These are phyloP conservation scores for Yarrowia sp. DNA, from an alignment of 805 yeast species.

Conservation along the genomic window DNA sequence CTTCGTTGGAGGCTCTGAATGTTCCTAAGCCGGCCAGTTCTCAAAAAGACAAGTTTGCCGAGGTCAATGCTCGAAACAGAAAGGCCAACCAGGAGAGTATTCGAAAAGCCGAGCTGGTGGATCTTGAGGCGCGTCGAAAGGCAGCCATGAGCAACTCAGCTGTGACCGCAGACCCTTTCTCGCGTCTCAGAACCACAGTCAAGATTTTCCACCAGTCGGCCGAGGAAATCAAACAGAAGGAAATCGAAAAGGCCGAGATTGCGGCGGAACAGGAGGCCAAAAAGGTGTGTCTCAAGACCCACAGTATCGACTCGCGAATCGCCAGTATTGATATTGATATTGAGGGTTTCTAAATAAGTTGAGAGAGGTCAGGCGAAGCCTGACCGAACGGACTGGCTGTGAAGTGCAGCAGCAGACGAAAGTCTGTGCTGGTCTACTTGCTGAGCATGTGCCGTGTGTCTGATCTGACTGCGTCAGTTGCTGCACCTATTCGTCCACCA, in stretches of 20 bases:
- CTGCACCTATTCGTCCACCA: too few relatives aligned
- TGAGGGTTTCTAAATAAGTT: not conserved
- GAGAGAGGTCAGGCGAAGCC: not conserved
- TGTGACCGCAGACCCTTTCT: conserved; percentile 70
- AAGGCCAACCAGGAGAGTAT: conserved; percentile 72
- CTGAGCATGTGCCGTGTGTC: too few relatives aligned
- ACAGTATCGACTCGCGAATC: not conserved
- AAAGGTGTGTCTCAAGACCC: conserved; percentile 12
- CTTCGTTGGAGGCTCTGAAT: conserved; percentile 33
- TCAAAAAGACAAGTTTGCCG: conserved; percentile 52
- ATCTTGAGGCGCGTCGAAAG: conserved; percentile 54
- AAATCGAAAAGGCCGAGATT: conserved; percentile 27
- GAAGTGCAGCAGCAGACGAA: not conserved
- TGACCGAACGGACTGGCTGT: not conserved
- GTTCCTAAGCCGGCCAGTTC: conserved; percentile 7
- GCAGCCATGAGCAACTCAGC: conserved; percentile 38
- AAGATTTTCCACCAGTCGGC: conserved; percentile 64
- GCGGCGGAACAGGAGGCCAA: conserved; percentile 8
- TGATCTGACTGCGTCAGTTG: too few relatives aligned
- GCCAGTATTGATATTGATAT: conserved; percentile 10
- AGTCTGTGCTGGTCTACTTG: not conserved
- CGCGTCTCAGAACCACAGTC: conserved; percentile 83
- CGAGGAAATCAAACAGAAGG: conserved; percentile 48
- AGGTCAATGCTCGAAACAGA: conserved; percentile 82
- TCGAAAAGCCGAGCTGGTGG: conserved; percentile 72